Conservation (phyloP, 2,329 filamentous ascomycete genomes). For the Cercospora janseana region DNA sequence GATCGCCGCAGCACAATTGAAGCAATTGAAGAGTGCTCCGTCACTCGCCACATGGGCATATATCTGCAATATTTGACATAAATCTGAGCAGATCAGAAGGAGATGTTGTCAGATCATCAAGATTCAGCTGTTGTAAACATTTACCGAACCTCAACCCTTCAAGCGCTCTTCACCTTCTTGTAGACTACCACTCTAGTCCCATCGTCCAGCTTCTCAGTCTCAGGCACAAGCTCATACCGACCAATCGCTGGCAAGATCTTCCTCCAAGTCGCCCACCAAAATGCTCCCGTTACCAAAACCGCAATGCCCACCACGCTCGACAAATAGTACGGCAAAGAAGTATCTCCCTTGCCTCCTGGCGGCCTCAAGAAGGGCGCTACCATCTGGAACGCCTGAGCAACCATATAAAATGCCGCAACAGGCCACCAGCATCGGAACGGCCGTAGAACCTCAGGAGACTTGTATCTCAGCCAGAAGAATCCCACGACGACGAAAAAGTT, state of each 20-base stretch:
- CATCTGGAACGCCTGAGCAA: conserved; percentile 41
- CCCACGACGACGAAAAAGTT: conserved; percentile 58
- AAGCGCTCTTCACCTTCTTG: conserved; percentile 6
- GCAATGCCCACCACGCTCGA: conserved; percentile 46
- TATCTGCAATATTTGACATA: too few relatives aligned
- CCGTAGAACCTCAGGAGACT: conserved; percentile 57
- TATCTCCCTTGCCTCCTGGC: conserved; percentile 42
- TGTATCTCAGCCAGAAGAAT: conserved; percentile 59
- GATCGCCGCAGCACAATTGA: too few relatives aligned
- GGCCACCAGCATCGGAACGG: conserved; percentile 65
- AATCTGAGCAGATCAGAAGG: too few relatives aligned
- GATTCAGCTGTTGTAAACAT: too few relatives aligned
- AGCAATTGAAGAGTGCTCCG: too few relatives aligned
- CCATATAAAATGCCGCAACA: conserved; percentile 52
- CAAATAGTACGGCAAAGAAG: conserved; percentile 47
- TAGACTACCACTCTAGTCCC: conserved; percentile 8
- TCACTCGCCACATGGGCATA: too few relatives aligned
- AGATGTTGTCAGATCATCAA: too few relatives aligned
- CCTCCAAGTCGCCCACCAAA: conserved; percentile 13
- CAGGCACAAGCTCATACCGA: not conserved
- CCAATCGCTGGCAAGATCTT: conserved; percentile 12
- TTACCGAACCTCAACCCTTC: too few relatives aligned
- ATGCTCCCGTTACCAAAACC: conserved; percentile 28
- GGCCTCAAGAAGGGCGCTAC: conserved; percentile 46
- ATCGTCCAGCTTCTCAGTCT: conserved; percentile 8